Conservation (phyloP, 78 protist genomes). For the Monocercomonoides exilis region DNA sequence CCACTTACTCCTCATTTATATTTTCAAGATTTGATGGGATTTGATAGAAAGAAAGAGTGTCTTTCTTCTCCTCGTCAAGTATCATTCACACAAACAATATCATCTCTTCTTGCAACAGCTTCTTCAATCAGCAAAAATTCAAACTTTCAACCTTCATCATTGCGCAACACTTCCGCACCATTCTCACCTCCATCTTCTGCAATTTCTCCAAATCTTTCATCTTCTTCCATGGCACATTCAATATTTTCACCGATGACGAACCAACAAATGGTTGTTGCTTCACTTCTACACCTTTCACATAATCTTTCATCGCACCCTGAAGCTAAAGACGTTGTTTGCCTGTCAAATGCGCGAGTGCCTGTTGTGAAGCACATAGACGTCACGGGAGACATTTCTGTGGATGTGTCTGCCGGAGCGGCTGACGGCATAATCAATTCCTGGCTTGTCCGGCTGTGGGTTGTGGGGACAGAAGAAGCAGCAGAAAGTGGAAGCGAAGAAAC, state of each 20-base stretch:
- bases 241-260: too few species aligned
- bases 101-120: too few species aligned
- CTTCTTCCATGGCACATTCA: too few species aligned
- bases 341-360: background rate
- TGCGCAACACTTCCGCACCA: too few species aligned
- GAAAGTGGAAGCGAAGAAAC: too few species aligned
- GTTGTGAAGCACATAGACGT: background rate
- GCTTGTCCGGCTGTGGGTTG: background rate
- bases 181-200: background rate
- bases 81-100: background rate
- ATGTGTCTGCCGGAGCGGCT: background rate
- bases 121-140: too few species aligned
- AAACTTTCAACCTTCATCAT: background rate
- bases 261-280: background rate
- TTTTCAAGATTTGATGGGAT: too few species aligned
- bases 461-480: too few species aligned
- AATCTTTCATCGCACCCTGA: background rate
- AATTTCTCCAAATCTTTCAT: background rate
- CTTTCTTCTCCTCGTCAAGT: background rate
- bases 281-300: background rate
- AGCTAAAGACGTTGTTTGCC: background rate
- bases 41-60: background rate
- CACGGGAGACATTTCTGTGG: background rate
- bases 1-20: too few species aligned
- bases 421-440: background rate